Conservation (phyloP, 2,329 filamentous ascomycete species). For the Aaosphaeria pasadenensis region DNA sequence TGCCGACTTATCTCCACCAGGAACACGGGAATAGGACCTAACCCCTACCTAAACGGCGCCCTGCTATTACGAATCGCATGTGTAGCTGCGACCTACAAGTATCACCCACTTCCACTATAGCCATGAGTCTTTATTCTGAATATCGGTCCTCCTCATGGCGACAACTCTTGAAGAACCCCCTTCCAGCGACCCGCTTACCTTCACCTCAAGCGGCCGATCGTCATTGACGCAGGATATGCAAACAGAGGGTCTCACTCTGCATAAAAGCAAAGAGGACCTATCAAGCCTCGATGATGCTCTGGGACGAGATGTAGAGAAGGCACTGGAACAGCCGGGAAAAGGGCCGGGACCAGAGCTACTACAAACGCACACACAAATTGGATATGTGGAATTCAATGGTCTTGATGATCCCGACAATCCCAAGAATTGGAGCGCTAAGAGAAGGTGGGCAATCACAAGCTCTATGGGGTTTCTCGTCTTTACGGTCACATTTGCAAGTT, state of each 20-base stretch:
- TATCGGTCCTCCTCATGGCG: background rate
- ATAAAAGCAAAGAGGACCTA: slow-evolving; percentile 9
- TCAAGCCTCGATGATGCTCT: slow-evolving; percentile 1
- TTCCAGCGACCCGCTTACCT: background rate
- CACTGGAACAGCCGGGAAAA: slow-evolving; percentile 5
- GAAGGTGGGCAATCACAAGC: slow-evolving; percentile 66
- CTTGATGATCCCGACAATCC: slow-evolving; percentile 68
- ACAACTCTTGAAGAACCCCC: background rate
- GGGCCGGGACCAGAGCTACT: slow-evolving; percentile 60
- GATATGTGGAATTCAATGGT: slow-evolving; percentile 72
- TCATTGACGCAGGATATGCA: slow-evolving; percentile 1
- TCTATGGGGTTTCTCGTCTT: slow-evolving; percentile 52
- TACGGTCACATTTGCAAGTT: slow-evolving; percentile 48
- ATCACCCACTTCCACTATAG: background rate
- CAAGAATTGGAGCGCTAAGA: slow-evolving; percentile 65
- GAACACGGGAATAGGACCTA: no score
- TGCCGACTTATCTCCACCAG: no score
- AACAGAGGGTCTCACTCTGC: background rate
- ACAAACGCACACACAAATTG: slow-evolving; percentile 73
- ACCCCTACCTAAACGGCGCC: no score
- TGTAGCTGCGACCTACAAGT: background rate
- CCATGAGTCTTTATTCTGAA: background rate
- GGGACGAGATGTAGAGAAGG: slow-evolving; percentile 3
- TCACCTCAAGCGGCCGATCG: slow-evolving; percentile 2
- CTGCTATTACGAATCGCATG: background rate